Evolutionary conservation across 148 eudicot genomes (phyloP).

Genomic region (Selenicereus undatus): DNA sequence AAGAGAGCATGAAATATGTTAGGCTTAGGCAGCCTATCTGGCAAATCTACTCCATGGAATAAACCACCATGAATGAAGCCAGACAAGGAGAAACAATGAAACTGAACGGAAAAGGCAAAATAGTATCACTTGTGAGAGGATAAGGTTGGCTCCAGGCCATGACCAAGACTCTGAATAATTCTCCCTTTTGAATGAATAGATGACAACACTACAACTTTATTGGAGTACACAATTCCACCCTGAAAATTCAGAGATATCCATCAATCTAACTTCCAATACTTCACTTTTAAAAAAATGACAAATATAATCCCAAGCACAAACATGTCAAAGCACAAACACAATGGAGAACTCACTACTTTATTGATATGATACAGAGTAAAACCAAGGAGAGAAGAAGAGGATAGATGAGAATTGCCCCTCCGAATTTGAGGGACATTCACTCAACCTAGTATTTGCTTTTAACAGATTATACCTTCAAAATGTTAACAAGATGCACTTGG

Average conservation of each 20-base stretch:
- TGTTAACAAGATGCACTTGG: conserved; percentile 45
- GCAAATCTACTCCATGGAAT: not conserved
- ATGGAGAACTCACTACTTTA: not conserved
- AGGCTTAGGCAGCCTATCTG: not conserved
- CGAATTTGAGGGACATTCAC: not conserved
- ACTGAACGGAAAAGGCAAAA: not conserved
- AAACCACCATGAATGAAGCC: not conserved
- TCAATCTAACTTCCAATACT: conserved; percentile 12
- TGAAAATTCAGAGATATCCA: conserved; percentile 24
- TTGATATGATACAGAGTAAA: not conserved
- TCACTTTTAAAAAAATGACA: not conserved
- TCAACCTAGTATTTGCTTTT: not conserved
- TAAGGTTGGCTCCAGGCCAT: conserved; percentile 56
- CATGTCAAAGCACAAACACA: not conserved
- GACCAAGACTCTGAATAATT: conserved; percentile 33
- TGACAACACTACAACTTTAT: conserved; percentile 49
- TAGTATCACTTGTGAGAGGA: conserved; percentile 45
- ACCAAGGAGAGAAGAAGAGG: not conserved
- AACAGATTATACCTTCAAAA: conserved; percentile 46
- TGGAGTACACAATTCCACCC: conserved; percentile 75
- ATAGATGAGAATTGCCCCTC: not conserved
- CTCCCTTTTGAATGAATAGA: conserved; percentile 40
- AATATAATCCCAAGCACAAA: not conserved
- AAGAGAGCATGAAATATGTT: not conserved
- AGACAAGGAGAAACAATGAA: not conserved